These are phyloP conservation scores for Neurospora pannonica DNA, from an alignment of 495 filamentous ascomycete species.

Conservation along the genomic window DNA sequence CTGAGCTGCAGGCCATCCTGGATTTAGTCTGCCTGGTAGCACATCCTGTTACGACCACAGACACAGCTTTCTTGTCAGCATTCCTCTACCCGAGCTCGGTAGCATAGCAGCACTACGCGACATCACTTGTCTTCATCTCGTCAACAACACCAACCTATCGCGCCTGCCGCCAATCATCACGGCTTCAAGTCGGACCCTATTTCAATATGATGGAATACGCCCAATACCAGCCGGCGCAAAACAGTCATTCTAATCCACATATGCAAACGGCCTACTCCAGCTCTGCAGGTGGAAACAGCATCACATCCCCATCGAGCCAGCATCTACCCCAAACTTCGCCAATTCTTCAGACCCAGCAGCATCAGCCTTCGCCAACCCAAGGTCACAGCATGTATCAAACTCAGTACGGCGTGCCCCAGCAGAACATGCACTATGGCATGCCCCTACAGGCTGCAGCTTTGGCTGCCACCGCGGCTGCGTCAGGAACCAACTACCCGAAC, in stretches of 20 bases:
- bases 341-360: constrained; percentile 51
- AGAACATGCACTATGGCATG: constrained; percentile 53
- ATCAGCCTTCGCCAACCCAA: constrained; percentile 43
- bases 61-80: constrained; percentile 7
- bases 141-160: not conserved
- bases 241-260: constrained; percentile 40
- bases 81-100: constrained; percentile 9
- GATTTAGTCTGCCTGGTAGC: constrained; percentile 13
- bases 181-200: constrained; percentile 11
- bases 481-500: constrained; percentile 45
- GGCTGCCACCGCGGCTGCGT: constrained; percentile 60
- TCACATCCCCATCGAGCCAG: constrained; percentile 51
- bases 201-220: constrained; percentile 60
- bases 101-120: constrained; percentile 1
- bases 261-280: constrained; percentile 37
- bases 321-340: constrained; percentile 52
- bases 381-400: constrained; percentile 50
- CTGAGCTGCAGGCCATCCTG: constrained; percentile 10
- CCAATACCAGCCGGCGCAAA: constrained; percentile 52
- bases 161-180: constrained; percentile 12
- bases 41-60: constrained; percentile 4
- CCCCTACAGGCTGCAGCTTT: constrained; percentile 58
- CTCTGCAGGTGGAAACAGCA: constrained; percentile 48
- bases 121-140: not conserved
- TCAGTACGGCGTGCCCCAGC: constrained; percentile 47